Evolutionary conservation across 169 alveolate genomes (phyloP), one percentile per base, ranked within the genome.

Genomic region (Eimeria zaria): DNA sequence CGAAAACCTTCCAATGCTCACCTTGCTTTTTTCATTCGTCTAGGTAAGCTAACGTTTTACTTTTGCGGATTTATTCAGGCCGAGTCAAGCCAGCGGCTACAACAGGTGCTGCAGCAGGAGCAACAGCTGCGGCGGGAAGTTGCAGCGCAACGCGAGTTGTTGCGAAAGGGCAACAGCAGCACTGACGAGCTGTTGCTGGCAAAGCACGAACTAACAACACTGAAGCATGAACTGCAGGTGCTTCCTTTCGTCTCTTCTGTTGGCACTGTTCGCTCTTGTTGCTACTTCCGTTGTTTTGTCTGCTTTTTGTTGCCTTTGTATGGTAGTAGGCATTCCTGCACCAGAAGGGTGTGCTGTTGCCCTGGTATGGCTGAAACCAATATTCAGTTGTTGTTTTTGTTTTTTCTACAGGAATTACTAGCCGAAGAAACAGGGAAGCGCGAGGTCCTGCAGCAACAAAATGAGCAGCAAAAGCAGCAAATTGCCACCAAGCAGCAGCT

Each of bases 401-500:
- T 51, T n/a, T 69, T 3, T 69, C 11, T 81, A 33, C 90, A 81
- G 90, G 90, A 81, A 24, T 53, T 81, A 22, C n/a, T 81, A 53
- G 90, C 90, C 33, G 90, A 81, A 73, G 90, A 81, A 55, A 55
- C 90, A 7, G 90, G 73, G 62, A 81, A 81, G n/a, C 64, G 90
- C 33, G 90, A 81, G 46, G 46, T 33, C 51, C 20, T 81, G 73
- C 51, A 48, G 74, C 90, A 53, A 55, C 90, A 81, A 81, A 81
- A 81, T 81, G 71, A 81, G 90, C 74, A 81, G 90, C 90, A 81
- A 81, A 30, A n/a, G 90, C 74, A 81, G 69, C 74, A 81, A 55
- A 48, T 81, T 36, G 48, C 90, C 74, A 81, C 71, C 9, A 81
- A 81, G 73, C 90, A 81, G 90, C 90, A 81, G 90, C 90, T 81